Percentiles rank a stretch among this genome's conserved stretches.
Evolutionary conservation across 2,329 filamentous ascomycete genomes (phyloP).

Genomic region (Calycina herbarum): DNA sequence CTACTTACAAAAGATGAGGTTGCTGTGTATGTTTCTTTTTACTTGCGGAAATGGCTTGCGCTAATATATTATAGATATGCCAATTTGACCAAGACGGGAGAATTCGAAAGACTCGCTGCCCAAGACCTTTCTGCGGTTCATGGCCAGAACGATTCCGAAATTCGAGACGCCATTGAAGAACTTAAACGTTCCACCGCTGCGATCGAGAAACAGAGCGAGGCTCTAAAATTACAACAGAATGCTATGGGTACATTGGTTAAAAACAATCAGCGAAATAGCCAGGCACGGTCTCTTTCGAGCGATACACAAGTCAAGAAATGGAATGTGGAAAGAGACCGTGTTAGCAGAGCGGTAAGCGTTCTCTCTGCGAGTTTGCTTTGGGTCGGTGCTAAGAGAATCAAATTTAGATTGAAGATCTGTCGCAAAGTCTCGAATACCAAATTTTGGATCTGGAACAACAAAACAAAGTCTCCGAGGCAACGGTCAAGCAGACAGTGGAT

Average conservation of each 20-base stretch:
- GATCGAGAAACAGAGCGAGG: conserved; percentile 64
- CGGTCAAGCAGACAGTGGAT: conserved; percentile 50
- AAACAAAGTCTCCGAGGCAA: conserved; percentile 44
- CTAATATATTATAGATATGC: conserved; percentile 46
- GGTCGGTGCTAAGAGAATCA: conserved; percentile 9
- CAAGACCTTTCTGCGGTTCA: conserved; percentile 50
- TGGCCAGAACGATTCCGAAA: conserved; percentile 58
- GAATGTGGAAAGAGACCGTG: conserved; percentile 43
- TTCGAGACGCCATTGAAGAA: conserved; percentile 61
- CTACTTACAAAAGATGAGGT: conserved; percentile 56
- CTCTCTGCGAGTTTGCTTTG: neutral
- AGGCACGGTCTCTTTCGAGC: conserved; percentile 41
- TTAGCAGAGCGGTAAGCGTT: conserved; percentile 44
- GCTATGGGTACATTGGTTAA: conserved; percentile 56
- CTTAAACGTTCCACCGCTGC: conserved; percentile 64
- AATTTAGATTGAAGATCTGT: conserved; percentile 49
- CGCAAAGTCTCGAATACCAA: conserved; percentile 48
- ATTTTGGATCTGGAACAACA: conserved; percentile 54
- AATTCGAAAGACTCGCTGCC: conserved; percentile 46
- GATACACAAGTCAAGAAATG: conserved; percentile 40
- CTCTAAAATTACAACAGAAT: conserved; percentile 60
- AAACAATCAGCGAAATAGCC: conserved; percentile 40
- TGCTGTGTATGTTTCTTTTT: conserved; percentile 44
- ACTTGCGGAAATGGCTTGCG: neutral
- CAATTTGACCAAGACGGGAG: conserved; percentile 49